Conservation (phyloP, 1,284 basidiomycete genomes). For the Butyriboletus appendiculatus region DNA sequence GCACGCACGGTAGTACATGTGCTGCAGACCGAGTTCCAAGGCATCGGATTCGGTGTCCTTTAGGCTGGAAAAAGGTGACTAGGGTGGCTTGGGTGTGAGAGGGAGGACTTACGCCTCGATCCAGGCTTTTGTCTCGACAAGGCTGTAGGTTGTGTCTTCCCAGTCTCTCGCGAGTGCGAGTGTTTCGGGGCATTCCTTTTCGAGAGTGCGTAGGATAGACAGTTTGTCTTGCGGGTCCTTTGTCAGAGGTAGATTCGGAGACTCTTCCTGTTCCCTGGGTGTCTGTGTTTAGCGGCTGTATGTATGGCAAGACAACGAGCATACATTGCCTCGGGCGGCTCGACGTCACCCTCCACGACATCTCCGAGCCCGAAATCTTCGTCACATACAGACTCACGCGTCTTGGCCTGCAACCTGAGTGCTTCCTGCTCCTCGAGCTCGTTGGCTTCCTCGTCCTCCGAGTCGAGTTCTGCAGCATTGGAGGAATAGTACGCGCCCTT, state of each 20-base stretch:
- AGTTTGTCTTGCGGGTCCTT: constrained; percentile 57
- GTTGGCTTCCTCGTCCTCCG: constrained; percentile 84
- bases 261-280: constrained; percentile 39
- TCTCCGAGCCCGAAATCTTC: constrained; percentile 88
- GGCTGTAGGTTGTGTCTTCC: constrained; percentile 62
- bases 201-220: constrained; percentile 71
- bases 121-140: constrained; percentile 55
- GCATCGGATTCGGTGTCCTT: constrained; percentile 48
- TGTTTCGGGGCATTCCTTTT: constrained; percentile 80
- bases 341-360: constrained; percentile 44
- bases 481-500: constrained; percentile 84
- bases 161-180: constrained; percentile 75
- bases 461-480: constrained; percentile 77
- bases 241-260: constrained; percentile 22
- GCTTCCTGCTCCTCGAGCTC: constrained; percentile 91
- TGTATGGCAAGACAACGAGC: constrained; percentile 11
- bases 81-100: not conserved
- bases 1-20: constrained; percentile 74
- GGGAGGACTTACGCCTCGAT: constrained; percentile 52
- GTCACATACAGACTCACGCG: constrained; percentile 70
- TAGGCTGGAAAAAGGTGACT: constrained; percentile 40
- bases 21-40: constrained; percentile 63
- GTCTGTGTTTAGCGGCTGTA: constrained; percentile 8
- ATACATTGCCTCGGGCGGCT: constrained; percentile 41
- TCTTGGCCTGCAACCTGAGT: constrained; percentile 75